A percentile compares a stretch with the other conserved stretches of the same genome.
These are phyloP conservation scores for Lasiodiplodia sp. DNA, from an alignment of 2,329 filamentous ascomycete genomes.

Conservation along the genomic window DNA sequence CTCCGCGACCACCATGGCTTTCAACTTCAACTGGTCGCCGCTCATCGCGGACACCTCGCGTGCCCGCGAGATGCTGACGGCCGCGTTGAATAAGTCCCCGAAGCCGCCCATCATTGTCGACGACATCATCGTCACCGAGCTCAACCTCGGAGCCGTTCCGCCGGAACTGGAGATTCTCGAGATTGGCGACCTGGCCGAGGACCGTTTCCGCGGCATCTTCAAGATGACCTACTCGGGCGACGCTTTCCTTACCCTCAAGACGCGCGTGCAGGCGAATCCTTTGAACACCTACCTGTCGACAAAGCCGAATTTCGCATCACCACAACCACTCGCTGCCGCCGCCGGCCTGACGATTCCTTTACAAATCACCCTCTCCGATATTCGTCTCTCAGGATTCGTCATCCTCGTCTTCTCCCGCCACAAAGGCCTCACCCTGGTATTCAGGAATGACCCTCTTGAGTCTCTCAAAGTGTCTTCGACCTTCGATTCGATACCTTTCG, in stretches of 20 bases:
- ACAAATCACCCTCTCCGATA: constrained; percentile 94
- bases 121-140: constrained; percentile 97
- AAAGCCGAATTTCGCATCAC: constrained; percentile 90
- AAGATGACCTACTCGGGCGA: constrained; percentile 99
- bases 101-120: constrained; percentile 99
- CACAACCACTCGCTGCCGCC: constrained; percentile 87
- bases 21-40: constrained; percentile 99
- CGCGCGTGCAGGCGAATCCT: constrained; percentile 95
- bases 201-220: constrained; percentile 97
- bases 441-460: constrained; percentile 96
- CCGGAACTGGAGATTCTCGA: constrained; percentile 96
- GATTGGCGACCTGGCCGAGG: constrained; percentile 96
- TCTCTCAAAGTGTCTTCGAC: constrained; percentile 98
- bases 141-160: constrained; percentile 93
- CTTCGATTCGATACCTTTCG: constrained; percentile 98
- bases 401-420: constrained; percentile 97
- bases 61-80: constrained; percentile 91
- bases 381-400: constrained; percentile 95
- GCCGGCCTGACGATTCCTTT: constrained; percentile 96
- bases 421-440: constrained; percentile 95
- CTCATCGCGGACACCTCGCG: constrained; percentile 92
- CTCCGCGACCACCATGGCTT: constrained; percentile 74
- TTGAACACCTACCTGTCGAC: constrained; percentile 94
- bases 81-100: constrained; percentile 94
- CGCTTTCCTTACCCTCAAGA: constrained; percentile 93